These are phyloP conservation scores for Backusella macrospora DNA, from an alignment of 192 early-diverging fungal genomes.

Conservation along the genomic window DNA sequence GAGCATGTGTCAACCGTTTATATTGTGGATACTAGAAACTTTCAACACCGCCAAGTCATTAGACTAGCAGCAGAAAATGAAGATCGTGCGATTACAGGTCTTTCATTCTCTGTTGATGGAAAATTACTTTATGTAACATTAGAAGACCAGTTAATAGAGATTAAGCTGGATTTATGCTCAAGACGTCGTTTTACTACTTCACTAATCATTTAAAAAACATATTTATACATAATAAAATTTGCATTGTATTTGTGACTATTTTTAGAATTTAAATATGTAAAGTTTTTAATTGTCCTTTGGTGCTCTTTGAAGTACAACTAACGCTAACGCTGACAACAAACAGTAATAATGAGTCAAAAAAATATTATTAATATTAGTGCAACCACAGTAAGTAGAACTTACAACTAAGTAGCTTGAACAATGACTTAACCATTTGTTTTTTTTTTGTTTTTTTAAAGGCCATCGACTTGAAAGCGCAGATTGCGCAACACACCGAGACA, in stretches of 20 bases:
- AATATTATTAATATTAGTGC: conserved; percentile 10
- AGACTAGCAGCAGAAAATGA: conserved; percentile 60
- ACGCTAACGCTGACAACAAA: not conserved
- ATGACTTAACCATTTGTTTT: not conserved
- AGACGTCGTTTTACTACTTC: too few species aligned
- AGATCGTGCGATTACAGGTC: conserved; percentile 81
- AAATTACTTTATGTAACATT: conserved; percentile 71
- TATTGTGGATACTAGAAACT: conserved; percentile 83
- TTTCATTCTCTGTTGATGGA: conserved; percentile 78
- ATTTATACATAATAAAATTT: too few species aligned
- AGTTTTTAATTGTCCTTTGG: not conserved
- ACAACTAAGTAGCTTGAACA: not conserved
- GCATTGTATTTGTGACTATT: too few species aligned
- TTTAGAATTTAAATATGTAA: not conserved
- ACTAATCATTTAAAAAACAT: too few species aligned
- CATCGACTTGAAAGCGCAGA: conserved; percentile 25
- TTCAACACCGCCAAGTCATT: conserved; percentile 78
- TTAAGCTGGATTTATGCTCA: conserved; percentile 3
- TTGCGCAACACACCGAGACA: conserved; percentile 21
- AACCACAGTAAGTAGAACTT: not conserved
- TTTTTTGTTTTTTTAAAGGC: not conserved
- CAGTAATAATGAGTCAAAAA: conserved; percentile 3
- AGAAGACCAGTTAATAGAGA: not conserved
- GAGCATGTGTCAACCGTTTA: conserved; percentile 83
- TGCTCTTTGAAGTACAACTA: too few species aligned